Conservation (phyloP, 2,329 filamentous ascomycete species). For the Trichoderma breve region DNA sequence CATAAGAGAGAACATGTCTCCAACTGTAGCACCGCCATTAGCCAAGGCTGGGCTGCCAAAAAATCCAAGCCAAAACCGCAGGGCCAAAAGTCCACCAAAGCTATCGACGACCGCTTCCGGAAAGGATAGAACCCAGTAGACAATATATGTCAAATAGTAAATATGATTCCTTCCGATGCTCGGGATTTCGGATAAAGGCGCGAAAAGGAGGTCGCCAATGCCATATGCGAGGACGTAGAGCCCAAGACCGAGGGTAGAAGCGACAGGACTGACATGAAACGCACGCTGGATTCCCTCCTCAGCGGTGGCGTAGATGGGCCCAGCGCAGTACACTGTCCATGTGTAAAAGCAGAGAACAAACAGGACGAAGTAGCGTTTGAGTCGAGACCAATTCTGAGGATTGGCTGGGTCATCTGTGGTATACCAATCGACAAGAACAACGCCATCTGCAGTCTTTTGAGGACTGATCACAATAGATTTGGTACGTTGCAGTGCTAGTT, state of each 20-base stretch:
- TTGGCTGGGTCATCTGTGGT: slow-evolving; percentile 19
- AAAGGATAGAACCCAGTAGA: neutral
- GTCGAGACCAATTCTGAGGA: slow-evolving; percentile 15
- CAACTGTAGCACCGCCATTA: slow-evolving; percentile 50
- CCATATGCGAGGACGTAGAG: slow-evolving; percentile 1
- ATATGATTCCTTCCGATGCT: slow-evolving; percentile 5
- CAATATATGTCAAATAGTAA: neutral
- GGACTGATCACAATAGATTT: neutral
- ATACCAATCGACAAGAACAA: slow-evolving; percentile 20
- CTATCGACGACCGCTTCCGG: neutral
- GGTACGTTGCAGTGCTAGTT: neutral
- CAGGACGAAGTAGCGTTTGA: slow-evolving; percentile 13
- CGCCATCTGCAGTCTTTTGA: slow-evolving; percentile 12
- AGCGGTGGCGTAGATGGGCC: neutral
- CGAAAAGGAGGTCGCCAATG: slow-evolving; percentile 1
- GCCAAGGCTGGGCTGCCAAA: slow-evolving; percentile 64
- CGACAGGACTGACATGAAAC: neutral
- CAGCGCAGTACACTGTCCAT: neutral
- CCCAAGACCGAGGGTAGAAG: neutral
- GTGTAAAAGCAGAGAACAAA: slow-evolving; percentile 1
- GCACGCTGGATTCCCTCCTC: neutral
- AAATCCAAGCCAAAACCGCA: slow-evolving; percentile 63
- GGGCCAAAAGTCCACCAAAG: slow-evolving; percentile 53
- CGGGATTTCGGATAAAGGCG: slow-evolving; percentile 4
- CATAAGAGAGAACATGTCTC: slow-evolving; percentile 55